Evolutionary conservation across 306 rosid genomes (phyloP).

Genomic region (Corylus avellana): DNA sequence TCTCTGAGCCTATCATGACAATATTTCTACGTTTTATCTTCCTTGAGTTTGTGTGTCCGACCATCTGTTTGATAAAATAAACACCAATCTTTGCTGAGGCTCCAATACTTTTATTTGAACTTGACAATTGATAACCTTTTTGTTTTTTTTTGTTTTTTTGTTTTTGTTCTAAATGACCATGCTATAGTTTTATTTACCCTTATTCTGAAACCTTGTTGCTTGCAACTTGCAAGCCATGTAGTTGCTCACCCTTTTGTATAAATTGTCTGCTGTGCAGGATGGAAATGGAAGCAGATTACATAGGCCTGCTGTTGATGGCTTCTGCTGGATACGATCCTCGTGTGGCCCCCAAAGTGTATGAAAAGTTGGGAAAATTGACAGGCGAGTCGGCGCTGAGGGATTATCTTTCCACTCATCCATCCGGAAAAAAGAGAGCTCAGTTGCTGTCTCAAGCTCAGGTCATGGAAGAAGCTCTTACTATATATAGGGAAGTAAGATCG

Average conservation of each 20-base stretch:
- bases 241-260: not conserved
- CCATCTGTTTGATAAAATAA: not conserved
- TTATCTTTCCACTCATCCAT: slow-evolving; percentile 69
- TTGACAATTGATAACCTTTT: too few species aligned
- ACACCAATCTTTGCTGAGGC: not conserved
- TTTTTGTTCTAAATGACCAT: not conserved
- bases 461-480: slow-evolving; percentile 69
- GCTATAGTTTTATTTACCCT: not conserved
- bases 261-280: slow-evolving; percentile 42
- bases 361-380: slow-evolving; percentile 53
- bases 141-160: too few species aligned
- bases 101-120: not conserved
- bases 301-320: slow-evolving; percentile 70
- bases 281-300: slow-evolving; percentile 91
- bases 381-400: slow-evolving; percentile 44
- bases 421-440: slow-evolving; percentile 66
- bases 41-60: not conserved
- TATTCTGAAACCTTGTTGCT: not conserved
- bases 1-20: not conserved
- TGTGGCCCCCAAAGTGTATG: slow-evolving; percentile 65
- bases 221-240: too few species aligned
- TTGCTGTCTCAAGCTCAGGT: slow-evolving; percentile 60
- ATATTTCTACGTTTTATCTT: not conserved
- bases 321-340: slow-evolving; percentile 82
- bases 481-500: slow-evolving; percentile 44